A percentile compares a stretch with the other conserved stretches of the same genome.
Evolutionary conservation across 179 eudicot genomes (phyloP).

Genomic region (Silene noctiflora): DNA sequence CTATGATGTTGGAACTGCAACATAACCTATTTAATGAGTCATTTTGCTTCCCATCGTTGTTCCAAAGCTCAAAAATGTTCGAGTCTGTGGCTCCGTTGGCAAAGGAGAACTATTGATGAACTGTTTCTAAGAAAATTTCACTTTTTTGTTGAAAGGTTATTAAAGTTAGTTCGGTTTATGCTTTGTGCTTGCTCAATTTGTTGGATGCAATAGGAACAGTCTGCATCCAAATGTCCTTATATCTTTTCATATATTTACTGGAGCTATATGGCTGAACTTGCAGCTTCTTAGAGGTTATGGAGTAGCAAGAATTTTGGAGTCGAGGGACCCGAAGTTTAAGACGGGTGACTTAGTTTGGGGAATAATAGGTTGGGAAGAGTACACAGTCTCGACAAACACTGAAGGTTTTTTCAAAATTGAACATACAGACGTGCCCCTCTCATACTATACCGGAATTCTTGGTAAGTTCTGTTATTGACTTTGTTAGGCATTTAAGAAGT

Average conservation of each 20-base stretch:
- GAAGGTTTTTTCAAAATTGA: slow-evolving; percentile 30
- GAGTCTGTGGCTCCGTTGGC: neutral
- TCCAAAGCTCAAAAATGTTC: neutral
- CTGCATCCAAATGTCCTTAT: neutral
- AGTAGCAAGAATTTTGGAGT: slow-evolving; percentile 28
- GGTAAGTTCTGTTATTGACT: slow-evolving; percentile 16
- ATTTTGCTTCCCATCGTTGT: neutral
- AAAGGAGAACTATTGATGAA: neutral
- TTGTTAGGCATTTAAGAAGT: neutral
- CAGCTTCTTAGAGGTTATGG: slow-evolving; percentile 24
- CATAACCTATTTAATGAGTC: no score
- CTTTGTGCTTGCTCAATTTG: neutral
- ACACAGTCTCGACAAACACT: slow-evolving; percentile 9
- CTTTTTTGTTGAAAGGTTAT: neutral
- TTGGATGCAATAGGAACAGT: neutral
- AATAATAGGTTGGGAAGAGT: slow-evolving; percentile 29
- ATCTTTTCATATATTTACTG: neutral
- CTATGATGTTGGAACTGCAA: no score
- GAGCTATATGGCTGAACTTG: neutral
- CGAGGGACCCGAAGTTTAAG: slow-evolving; percentile 20
- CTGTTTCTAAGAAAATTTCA: neutral
- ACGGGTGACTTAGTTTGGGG: slow-evolving; percentile 37
- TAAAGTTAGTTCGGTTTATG: neutral
- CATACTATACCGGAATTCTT: slow-evolving; percentile 28
- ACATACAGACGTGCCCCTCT: slow-evolving; percentile 31